Evolutionary conservation across 148 eudicot genomes (phyloP), one percentile per base, ranked within the genome.

Genomic region (Mesembryanthemum crystallinum): DNA sequence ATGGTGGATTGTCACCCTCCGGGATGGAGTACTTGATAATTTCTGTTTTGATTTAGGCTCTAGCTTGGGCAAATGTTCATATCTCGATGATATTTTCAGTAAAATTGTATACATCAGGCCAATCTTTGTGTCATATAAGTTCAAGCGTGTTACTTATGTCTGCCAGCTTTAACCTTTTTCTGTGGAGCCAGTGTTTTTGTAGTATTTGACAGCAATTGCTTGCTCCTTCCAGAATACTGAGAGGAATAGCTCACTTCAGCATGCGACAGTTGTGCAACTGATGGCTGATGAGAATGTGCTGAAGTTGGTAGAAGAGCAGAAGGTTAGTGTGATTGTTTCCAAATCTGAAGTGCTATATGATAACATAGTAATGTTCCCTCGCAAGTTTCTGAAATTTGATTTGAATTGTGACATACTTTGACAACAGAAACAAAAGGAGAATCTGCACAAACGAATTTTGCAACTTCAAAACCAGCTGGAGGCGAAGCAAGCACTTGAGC

Each of bases 251-350:
- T 82, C 85, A 6, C 92, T 88, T 84, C 83, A 85, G 69, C 87
- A 87, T 82, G 98, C 98, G 77, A 54, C 89, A 49, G 52, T 77
- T 30, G 97, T 85, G 83, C 97, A 92, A 72, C 77, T 74, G 78
- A 87, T 80, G 87, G 92, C 88, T 73, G 98, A 95, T 79, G 92
- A 81, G 74, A 89, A 89, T 76, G 92, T 92, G 32, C 42, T 92
- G 76, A 90, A 80, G 85, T 77, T 92, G 83, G 97, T 89, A 20
- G 97, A 92, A 71, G 94, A 88, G 79, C 99, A 95, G 69, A 84
- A 90, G 94, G 99, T 81, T 83, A 37, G 45, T 69, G 67, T 49
- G 32, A 28, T 55, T 49, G 43, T 71, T 79, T 73, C 68, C 61
- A 47, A 23, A 42, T 79, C 76, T 64, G 55, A 47, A 23, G 52